Conservation (phyloP, 192 early-diverging fungal species). For the Geranomyces michiganensis region DNA sequence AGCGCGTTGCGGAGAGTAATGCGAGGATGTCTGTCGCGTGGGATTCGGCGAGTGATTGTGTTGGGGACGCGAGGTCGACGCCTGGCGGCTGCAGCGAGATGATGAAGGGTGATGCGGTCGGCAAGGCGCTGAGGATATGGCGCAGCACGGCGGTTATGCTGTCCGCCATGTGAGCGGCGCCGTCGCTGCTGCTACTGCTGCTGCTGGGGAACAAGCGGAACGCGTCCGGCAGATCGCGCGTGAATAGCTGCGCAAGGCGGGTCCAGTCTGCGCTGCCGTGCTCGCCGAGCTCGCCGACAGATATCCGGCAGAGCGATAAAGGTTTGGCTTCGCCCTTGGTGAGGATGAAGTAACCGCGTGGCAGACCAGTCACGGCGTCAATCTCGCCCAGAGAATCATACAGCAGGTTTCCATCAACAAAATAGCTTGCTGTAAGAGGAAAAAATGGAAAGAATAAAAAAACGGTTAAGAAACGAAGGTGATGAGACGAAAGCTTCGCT, state of each 20-base stretch:
- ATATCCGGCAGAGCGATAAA: slow-evolving; percentile 6
- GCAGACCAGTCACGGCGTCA: slow-evolving; percentile 77
- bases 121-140: slow-evolving; percentile 20
- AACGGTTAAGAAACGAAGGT: too few species aligned
- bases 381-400: slow-evolving; percentile 81
- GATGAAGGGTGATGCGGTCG: slow-evolving; percentile 19
- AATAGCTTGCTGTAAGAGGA: slow-evolving; percentile 54
- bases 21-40: slow-evolving; percentile 46
- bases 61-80: slow-evolving; percentile 49
- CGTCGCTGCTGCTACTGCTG: too few species aligned
- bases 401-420: slow-evolving; percentile 68
- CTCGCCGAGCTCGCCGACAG: neutral
- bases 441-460: too few species aligned
- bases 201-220: slow-evolving; percentile 2
- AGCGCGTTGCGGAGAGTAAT: slow-evolving; percentile 19
- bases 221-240: slow-evolving; percentile 4
- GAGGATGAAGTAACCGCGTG: slow-evolving; percentile 89
- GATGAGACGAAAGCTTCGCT: too few species aligned
- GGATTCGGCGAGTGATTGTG: slow-evolving; percentile 38
- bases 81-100: slow-evolving; percentile 45
- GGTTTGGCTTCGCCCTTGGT: slow-evolving; percentile 25
- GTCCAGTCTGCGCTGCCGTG: slow-evolving; percentile 16
- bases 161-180: neutral
- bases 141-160: slow-evolving; percentile 12
- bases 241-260: slow-evolving; percentile 13